phyloP scores from a whole-genome alignment of 2,329 filamentous ascomycete species.

The Fusarium fujikuroi region DNA sequence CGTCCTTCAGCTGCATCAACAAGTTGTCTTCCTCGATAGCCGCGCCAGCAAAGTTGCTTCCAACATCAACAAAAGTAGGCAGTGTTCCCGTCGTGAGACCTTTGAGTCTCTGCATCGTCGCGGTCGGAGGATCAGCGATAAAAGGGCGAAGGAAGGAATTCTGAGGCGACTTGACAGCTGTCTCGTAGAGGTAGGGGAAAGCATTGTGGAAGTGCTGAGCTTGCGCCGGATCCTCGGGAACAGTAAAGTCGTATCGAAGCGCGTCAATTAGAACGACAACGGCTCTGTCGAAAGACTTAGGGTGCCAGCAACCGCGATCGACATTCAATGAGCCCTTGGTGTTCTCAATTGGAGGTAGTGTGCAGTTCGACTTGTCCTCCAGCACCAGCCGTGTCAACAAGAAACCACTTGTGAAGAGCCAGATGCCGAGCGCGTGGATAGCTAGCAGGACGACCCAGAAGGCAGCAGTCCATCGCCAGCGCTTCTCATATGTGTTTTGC shows the following conservation, averaged over 20 bases:
- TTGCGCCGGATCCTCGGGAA: conserved; percentile 67
- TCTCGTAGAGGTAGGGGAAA: conserved; percentile 87
- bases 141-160: conserved; percentile 94
- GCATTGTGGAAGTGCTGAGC: conserved; percentile 80
- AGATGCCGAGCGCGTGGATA: conserved; percentile 83
- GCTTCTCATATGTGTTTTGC: conserved; percentile 61
- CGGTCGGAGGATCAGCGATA: conserved; percentile 95
- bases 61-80: conserved; percentile 92
- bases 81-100: conserved; percentile 94
- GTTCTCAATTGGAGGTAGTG: conserved; percentile 71
- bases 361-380: conserved; percentile 78
- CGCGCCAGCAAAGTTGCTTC: conserved; percentile 94
- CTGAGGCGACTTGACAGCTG: conserved; percentile 75
- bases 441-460: conserved; percentile 78
- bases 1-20: conserved; percentile 72
- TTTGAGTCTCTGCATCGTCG: conserved; percentile 91
- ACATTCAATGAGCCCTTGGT: conserved; percentile 53
- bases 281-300: conserved; percentile 91
- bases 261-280: conserved; percentile 93
- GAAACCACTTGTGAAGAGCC: conserved; percentile 95
- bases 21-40: conserved; percentile 93
- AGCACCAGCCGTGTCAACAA: conserved; percentile 86
- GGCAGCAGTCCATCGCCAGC: conserved; percentile 68
- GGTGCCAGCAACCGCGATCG: conserved; percentile 90
- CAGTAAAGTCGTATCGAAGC: conserved; percentile 94